Evolutionary conservation across 192 early-diverging fungal genomes (phyloP), one percentile per base, ranked within the genome.

Genomic region (Funneliformis mosseae): DNA sequence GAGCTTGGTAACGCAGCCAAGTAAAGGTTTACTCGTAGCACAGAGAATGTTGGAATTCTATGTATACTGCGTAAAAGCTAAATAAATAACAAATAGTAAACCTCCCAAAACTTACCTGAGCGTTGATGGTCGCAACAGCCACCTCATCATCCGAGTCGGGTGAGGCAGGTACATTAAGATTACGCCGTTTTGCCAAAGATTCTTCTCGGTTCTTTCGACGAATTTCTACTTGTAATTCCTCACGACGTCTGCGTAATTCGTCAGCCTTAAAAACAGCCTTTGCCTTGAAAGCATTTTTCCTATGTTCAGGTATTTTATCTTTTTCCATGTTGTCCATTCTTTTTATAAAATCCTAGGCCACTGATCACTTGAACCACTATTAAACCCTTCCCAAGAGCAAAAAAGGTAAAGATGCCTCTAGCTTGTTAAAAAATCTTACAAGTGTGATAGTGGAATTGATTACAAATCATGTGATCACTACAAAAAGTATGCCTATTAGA

Each of bases 201-300:
- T 99, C 98, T 82, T 97, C 96, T 69, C 95, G 92, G 90, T 98
- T 98, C 86, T 97, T 94, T 84, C 96, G 95, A 68, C 98, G 89
- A 84, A 99, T 93, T 88, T 97, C 96, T 12, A 98, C 94, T 63
- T 93, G 92, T 71, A 93, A 93, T 73, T 96, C 96, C 83, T 97
- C 97, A 71, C 98, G 92, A 60, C 96, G 93, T 75, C 97, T 92
- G 67, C 98, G 90, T 70, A 97, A 83, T 83, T 99, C 97, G 60
- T 99, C 98, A 68, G 92, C 84, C 85, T 95, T 94, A 85, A 98
- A 92, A 67, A 88, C 85, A 76, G 93, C 92, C 82, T 94, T 92
- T 85, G 93, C 91, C 90, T 99, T 98, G 93, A 91, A 98, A 74
- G 89, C 88, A 74, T 89, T 88, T 72, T 91, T 88, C 77, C 93